phyloP scores from a whole-genome alignment of 2,329 filamentous ascomycete genomes.

The Aspergillus hortae region DNA sequence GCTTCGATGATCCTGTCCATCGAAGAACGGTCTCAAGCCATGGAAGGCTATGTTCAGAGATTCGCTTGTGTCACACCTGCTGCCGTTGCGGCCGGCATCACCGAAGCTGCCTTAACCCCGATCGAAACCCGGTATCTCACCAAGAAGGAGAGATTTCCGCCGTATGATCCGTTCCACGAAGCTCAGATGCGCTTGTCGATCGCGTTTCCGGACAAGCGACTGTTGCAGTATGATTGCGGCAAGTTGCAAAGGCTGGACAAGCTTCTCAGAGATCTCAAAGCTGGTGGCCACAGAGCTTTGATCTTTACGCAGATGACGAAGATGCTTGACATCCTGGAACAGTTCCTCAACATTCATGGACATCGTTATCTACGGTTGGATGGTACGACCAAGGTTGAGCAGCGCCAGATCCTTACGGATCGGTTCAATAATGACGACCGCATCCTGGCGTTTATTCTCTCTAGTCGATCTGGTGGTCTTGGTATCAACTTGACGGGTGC shows the following conservation, averaged over 20 bases:
- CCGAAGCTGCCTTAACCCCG: slow-evolving; percentile 63
- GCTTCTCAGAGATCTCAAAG: slow-evolving; percentile 79
- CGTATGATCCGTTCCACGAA: slow-evolving; percentile 84
- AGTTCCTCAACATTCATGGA: slow-evolving; percentile 95
- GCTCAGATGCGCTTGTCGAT: slow-evolving; percentile 89
- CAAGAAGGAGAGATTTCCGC: slow-evolving; percentile 49
- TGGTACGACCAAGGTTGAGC: slow-evolving; percentile 93
- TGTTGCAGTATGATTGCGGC: slow-evolving; percentile 97
- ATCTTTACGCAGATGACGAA: slow-evolving; percentile 99
- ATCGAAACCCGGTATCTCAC: slow-evolving; percentile 49
- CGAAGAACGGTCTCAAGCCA: slow-evolving; percentile 65
- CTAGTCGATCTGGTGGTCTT: slow-evolving; percentile 86
- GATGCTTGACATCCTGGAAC: slow-evolving; percentile 93
- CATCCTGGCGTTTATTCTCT: slow-evolving; percentile 93
- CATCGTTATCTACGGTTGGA: slow-evolving; percentile 96
- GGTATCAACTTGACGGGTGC: slow-evolving; percentile 96
- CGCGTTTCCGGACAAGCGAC: slow-evolving; percentile 90
- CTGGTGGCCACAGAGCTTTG: slow-evolving; percentile 84
- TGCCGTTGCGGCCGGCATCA: slow-evolving; percentile 76
- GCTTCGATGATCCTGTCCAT: slow-evolving; percentile 67
- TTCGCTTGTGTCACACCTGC: slow-evolving; percentile 92
- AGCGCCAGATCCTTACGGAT: slow-evolving; percentile 90
- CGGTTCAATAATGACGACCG: slow-evolving; percentile 93
- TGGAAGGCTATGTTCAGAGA: slow-evolving; percentile 75
- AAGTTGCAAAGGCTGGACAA: slow-evolving; percentile 89